Percentiles rank a stretch among this genome's conserved stretches.
Evolutionary conservation across 2,329 filamentous ascomycete species (phyloP).

Genomic region (Colletotrichum spaethianum): DNA sequence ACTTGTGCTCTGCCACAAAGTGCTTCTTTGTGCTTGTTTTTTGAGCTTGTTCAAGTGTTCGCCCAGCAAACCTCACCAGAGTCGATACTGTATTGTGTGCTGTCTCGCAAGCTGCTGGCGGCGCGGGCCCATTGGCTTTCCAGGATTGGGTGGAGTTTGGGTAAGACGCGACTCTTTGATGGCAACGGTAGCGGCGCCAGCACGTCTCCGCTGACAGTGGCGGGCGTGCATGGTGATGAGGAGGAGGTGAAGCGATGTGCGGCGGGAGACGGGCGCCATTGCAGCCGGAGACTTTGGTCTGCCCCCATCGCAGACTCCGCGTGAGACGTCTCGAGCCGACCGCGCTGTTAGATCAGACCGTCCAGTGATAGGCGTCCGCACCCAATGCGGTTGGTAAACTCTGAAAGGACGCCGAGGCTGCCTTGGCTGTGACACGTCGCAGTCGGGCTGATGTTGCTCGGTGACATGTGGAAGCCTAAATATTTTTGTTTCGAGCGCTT

Average conservation of each 20-base stretch:
- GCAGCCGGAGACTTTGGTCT: constrained; percentile 2
- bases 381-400: constrained; percentile 7
- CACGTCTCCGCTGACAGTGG: not conserved
- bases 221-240: not conserved
- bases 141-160: not conserved
- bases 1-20: not conserved
- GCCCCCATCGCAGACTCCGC: constrained; percentile 1
- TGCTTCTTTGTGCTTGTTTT: not conserved
- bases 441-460: not conserved
- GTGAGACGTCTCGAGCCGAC: constrained; percentile 37
- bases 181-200: not conserved
- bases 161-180: constrained; percentile 9
- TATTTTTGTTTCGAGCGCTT: constrained; percentile 29
- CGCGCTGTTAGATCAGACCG: constrained; percentile 25
- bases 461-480: constrained; percentile 33
- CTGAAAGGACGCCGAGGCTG: not conserved
- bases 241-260: not conserved
- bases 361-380: constrained; percentile 22
- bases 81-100: not conserved
- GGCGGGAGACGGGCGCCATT: constrained; percentile 9
- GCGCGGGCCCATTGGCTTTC: not conserved
- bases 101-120: not conserved
- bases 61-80: not conserved
- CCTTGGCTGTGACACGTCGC: constrained; percentile 32
- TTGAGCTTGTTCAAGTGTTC: not conserved